Base-by-base conservation (phyloP, 1,139 yeast species). In the Taphrina communis region DNA sequence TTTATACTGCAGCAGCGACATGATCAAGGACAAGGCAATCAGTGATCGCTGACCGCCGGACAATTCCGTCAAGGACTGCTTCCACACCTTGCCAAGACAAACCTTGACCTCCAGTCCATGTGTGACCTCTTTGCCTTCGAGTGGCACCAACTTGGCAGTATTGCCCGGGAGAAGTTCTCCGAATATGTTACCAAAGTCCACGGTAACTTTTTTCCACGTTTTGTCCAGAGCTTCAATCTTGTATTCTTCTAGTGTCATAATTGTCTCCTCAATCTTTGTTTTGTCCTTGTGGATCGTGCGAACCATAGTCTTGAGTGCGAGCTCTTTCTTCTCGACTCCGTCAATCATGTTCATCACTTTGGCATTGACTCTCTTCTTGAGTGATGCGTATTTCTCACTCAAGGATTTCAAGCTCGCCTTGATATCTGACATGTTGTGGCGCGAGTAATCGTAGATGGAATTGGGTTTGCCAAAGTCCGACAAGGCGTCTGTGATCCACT, bases 1-100 rank as follows among this genome's bases (percentile, higher is more conserved):
- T 77, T 92, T 91, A 81, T 90, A 93, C 77, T 93, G 97, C 69
- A 94, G 81, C 71, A 94, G 81, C 0, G 98, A 97, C 69, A 66
- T 66, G 61, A 93, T 93, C 74, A 94, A 82, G 1, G 97, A 90
- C 66, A 94, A 80, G 0, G 98, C 98, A 73, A 93, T 90, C 72
- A 94, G 84, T 0, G 98, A 94, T 73, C 99, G 81, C 78, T 95
- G 99, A 41, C 99, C 99, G 70, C 99, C 99, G 17, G 97, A 91
- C 61, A 95, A 82, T 78, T 95, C 99, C 3, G 93, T 95, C 73
- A 95, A 83, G 75, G 97, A 90, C 74, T 93, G 97, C 77, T 95
- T 95, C 99, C 99, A 94, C 9, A 93, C 92, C 65, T 85, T 87
- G 5, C 99, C 99, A 38, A 95, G 81, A 75, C 90, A 87, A 0